A percentile compares a stretch with the other conserved stretches of the same genome.
Evolutionary conservation across 306 rosid species (phyloP).

Genomic region (Coriaria nepalensis): DNA sequence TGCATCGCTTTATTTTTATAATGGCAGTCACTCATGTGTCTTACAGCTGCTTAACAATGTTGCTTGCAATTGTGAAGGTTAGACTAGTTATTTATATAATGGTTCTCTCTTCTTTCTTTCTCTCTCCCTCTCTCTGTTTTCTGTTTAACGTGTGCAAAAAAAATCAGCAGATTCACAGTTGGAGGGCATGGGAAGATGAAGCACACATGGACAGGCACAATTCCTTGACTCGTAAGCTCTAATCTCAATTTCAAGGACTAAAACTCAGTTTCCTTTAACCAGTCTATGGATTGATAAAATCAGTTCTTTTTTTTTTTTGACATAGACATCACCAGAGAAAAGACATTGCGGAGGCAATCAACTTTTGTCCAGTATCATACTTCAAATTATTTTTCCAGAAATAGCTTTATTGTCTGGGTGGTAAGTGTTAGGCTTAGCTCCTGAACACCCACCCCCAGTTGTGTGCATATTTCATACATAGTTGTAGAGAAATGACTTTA

Average conservation of each 20-base stretch:
- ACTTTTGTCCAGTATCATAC: constrained; percentile 57
- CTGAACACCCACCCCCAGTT: neutral
- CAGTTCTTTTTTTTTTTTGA: neutral
- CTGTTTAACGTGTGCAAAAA: constrained; percentile 20
- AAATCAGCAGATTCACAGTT: constrained; percentile 72
- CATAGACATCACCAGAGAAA: constrained; percentile 55
- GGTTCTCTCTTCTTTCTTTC: constrained; percentile 1
- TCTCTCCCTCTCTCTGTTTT: neutral
- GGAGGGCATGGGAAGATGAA: constrained; percentile 94
- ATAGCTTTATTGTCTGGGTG: constrained; percentile 52
- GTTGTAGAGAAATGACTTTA: neutral
- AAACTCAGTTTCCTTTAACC: neutral
- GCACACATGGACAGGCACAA: constrained; percentile 64
- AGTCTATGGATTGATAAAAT: neutral
- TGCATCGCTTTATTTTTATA: constrained; percentile 94
- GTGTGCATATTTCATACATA: neutral
- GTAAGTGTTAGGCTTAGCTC: constrained; percentile 34
- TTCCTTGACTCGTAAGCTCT: constrained; percentile 47
- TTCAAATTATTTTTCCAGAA: constrained; percentile 49
- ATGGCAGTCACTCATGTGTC: constrained; percentile 94
- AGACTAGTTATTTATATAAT: constrained; percentile 7
- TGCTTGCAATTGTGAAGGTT: constrained; percentile 94
- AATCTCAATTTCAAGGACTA: neutral
- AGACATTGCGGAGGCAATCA: constrained; percentile 74
- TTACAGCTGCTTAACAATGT: constrained; percentile 95